Evolutionary conservation across 78 protist genomes (phyloP).

Genomic region (Protostelium mycophagum): DNA sequence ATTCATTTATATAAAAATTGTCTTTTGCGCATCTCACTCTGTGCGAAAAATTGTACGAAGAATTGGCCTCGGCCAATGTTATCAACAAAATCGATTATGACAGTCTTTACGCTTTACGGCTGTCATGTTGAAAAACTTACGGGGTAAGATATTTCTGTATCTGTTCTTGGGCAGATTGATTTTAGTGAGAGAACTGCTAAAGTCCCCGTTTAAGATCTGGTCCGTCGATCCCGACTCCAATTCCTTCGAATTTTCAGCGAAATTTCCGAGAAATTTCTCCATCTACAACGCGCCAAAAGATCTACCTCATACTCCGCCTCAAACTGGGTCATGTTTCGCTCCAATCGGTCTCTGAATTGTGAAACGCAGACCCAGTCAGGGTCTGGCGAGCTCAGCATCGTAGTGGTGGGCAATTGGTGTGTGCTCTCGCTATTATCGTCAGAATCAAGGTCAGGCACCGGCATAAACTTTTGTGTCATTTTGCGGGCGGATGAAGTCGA

Average conservation of each 20-base stretch:
- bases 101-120: too few relatives aligned
- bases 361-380: not conserved
- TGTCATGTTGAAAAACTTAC: constrained; percentile 22
- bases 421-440: not conserved
- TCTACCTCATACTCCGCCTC: not conserved
- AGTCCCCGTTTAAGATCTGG: constrained; percentile 19
- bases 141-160: constrained; percentile 52
- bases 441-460: not conserved
- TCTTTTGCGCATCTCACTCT: too few relatives aligned
- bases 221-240: constrained; percentile 41
- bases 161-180: constrained; percentile 44
- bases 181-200: constrained; percentile 30
- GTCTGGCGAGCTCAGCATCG: not conserved
- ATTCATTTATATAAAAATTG: too few relatives aligned
- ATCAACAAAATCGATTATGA: too few relatives aligned
- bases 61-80: too few relatives aligned
- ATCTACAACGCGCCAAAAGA: not conserved
- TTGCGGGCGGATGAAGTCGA: not conserved
- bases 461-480: not conserved
- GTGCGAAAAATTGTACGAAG: too few relatives aligned
- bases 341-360: not conserved
- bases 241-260: too few relatives aligned
- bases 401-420: not conserved
- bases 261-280: not conserved
- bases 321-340: not conserved